Conservation (phyloP, 345 rosid genomes). For the Crucihimalaya himalaica region DNA sequence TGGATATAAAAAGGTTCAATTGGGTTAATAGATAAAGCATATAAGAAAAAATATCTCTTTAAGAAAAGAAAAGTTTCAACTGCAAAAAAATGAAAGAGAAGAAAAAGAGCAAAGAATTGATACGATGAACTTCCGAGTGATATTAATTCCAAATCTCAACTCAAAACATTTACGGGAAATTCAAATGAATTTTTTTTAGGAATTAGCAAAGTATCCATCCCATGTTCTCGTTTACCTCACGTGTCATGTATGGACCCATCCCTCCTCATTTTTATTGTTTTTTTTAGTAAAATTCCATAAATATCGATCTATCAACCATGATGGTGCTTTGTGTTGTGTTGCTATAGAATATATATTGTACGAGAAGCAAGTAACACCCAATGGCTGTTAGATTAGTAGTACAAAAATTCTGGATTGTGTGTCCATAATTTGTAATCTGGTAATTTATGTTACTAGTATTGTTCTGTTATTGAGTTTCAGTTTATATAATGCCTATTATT, state of each 20-base stretch:
- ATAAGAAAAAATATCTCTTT: not conserved
- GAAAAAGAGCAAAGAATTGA: not conserved
- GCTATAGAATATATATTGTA: constrained; percentile 9
- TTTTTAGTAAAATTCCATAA: constrained; percentile 12
- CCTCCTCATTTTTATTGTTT: not conserved
- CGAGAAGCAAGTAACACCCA: constrained; percentile 13
- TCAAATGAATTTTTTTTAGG: not conserved
- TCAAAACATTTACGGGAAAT: not conserved
- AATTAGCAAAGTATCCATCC: constrained; percentile 11
- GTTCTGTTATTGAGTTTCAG: not conserved
- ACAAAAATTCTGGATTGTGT: not conserved
- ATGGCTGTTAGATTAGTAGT: not conserved
- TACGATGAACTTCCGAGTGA: constrained; percentile 4
- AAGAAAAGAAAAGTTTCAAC: not conserved
- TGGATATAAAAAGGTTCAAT: not conserved
- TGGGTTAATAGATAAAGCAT: not conserved
- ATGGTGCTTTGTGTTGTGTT: constrained; percentile 31
- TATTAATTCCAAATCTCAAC: constrained; percentile 21
- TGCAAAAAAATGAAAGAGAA: not conserved
- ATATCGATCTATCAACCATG: constrained; percentile 24
- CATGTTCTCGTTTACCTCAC: constrained; percentile 34
- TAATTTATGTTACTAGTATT: not conserved
- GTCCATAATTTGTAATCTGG: not conserved
- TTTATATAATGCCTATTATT: not conserved
- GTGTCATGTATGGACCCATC: constrained; percentile 33